Base-by-base conservation (phyloP, 129 eudicot genomes). In the Flaveria bidentis region DNA sequence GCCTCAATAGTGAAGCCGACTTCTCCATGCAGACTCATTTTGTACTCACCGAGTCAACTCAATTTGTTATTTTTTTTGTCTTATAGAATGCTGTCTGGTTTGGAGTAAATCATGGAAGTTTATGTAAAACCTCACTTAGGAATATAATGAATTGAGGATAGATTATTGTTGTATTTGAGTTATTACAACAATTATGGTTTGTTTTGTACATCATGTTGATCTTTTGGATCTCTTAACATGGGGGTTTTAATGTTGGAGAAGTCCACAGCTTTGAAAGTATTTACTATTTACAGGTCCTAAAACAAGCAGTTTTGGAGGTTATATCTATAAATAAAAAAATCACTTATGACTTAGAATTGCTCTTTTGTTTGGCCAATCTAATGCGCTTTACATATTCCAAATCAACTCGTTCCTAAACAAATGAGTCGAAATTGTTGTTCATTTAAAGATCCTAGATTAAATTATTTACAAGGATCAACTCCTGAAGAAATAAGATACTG, bases 1-100 rank as follows among this genome's bases (percentile, higher is more conserved):
- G 85, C 93, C 97, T 28, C 73, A 79, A 78, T 67, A 67, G 23
- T 71, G 80, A 85, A 61, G 30, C 39, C 14, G 66, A 10, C 1
- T 76, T 36, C 53, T 70, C 30, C 26, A 52, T 22, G 72, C 67
- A 51, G 70, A 80, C 79, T 80, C 83, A 80, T 80, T 73, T 73
- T 80, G 74, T 73, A 80, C 61, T 44, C 45, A 44, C 64, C 50
- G 80, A 80, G 84, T 74, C 75, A 33, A 45, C 62, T 74, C 71
- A 42, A 26, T 23, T 13, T 63, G 50, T 26, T 55, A 47, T 36
- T 13, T 9, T 64, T 71, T 42, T 45, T n/a, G 30, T 26, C n/a
- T 13, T 20, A 52, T n/a, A 14, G 46, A 80, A 60, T 22, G 5
- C 9, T 50, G 73, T 64, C 61, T 11, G 28, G 28, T 80, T 80